Evolutionary conservation across 345 rosid genomes (phyloP), one percentile per base, ranked within the genome.

Genomic region (Psidium friedrichsthalianum): DNA sequence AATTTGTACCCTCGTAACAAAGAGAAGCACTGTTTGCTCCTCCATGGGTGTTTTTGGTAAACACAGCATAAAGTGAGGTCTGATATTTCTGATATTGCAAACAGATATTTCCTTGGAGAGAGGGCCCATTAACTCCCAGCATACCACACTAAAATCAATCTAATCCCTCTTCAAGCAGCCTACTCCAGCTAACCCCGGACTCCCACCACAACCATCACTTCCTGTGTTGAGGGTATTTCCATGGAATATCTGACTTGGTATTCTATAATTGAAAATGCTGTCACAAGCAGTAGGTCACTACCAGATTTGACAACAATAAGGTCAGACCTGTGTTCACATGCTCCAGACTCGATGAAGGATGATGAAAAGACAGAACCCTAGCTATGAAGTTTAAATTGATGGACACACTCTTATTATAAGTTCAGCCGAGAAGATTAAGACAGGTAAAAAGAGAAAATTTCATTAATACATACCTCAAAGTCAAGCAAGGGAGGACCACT

Each of bases 401-500:
- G 44, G 78, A 21, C 32, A 82, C 16, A 18, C 40, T 27, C 59
- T 78, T 54, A 42, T 84, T 55, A 81, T 85, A 84, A 51, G 44
- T 18, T 57, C 49, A 49, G 24, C 59, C 8, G 83, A 51, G 74
- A 24, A 74, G 61, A 24, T 51, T 42, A 59, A 29, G n/a, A 54
- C 49, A 85, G 51, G 42, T 44, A 42, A 83, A 84, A 27, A 42
- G 49, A 58, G 51, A 55, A 36, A 53, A 29, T 18, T 40, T 24
- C 21, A 53, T 54, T 47, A 81, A 42, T 82, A 85, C n/a, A n/a
- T n/a, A n/a, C 99, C 99, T 97, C 99, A 90, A 97, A 95, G 84
- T 97, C 99, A 89, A 97, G 95, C 93, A 97, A 86, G 27, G 99
- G 99, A 85, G 99, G 98, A 87, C 99, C 99, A 80, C 95, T 91